These are phyloP conservation scores for Basidioascus undulatus DNA, from an alignment of 768 basidiomycete species.

Conservation along the genomic window DNA sequence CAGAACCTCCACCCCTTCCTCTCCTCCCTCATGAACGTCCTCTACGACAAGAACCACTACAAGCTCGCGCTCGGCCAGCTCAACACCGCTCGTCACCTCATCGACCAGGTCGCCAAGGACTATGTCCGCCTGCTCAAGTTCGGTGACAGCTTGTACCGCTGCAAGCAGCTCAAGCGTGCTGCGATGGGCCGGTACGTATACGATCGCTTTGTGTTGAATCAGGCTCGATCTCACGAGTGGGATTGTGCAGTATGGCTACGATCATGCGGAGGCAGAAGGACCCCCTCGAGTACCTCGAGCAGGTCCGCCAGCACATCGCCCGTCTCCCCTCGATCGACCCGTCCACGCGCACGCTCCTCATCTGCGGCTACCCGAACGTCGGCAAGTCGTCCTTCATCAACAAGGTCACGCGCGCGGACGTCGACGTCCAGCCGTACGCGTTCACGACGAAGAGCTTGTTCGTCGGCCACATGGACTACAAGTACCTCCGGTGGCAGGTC, in stretches of 20 bases:
- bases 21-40: conserved; percentile 82
- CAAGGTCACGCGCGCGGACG: conserved; percentile 96
- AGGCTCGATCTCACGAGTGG: not conserved
- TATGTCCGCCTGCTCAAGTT: conserved; percentile 93
- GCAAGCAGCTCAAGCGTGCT: conserved; percentile 93
- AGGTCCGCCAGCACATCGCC: conserved; percentile 95
- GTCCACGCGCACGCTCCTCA: conserved; percentile 85
- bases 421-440: conserved; percentile 97
- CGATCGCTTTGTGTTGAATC: no score
- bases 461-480: conserved; percentile 95
- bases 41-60: conserved; percentile 99
- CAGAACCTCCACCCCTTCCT: conserved; percentile 90
- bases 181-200: conserved; percentile 88
- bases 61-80: conserved; percentile 94
- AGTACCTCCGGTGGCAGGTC: conserved; percentile 97
- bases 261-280: conserved; percentile 98
- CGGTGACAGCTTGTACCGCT: conserved; percentile 88
- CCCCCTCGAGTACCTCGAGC: conserved; percentile 89
- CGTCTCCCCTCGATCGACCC: conserved; percentile 97
- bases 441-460: conserved; percentile 98
- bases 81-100: conserved; percentile 80
- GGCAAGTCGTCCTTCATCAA: conserved; percentile 99
- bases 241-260: conserved; percentile 64
- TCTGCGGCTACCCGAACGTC: conserved; percentile 98
- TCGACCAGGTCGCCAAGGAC: conserved; percentile 91